These are phyloP conservation scores for Ascochyta viciae-villosae DNA, from an alignment of 2,329 filamentous ascomycete species.

Conservation along the genomic window DNA sequence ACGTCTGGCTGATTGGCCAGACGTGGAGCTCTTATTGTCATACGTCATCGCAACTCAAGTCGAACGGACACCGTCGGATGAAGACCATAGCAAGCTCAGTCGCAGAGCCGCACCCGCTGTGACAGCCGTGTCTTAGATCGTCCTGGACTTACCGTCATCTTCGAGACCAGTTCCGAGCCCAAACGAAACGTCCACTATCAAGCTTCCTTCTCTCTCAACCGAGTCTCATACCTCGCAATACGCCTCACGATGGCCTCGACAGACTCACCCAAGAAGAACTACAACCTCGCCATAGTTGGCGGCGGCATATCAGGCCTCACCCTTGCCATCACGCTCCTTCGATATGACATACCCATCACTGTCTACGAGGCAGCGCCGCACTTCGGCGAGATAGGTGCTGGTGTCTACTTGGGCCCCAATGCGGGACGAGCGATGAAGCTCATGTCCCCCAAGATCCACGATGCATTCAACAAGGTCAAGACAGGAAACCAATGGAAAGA, in stretches of 20 bases:
- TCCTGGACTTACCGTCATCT: neutral
- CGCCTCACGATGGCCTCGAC: conserved; percentile 27
- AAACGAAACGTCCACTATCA: neutral
- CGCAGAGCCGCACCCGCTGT: conserved; percentile 13
- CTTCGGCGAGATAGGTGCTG: conserved; percentile 66
- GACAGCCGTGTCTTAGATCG: conserved; percentile 9
- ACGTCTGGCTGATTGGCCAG: conserved; percentile 10
- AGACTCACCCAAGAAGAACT: conserved; percentile 40
- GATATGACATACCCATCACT: conserved; percentile 54
- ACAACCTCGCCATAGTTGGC: conserved; percentile 64
- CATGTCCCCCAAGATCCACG: conserved; percentile 54
- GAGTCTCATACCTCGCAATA: neutral
- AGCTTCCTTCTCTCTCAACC: neutral
- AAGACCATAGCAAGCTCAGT: conserved; percentile 11
- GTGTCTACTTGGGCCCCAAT: conserved; percentile 64
- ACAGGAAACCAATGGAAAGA: conserved; percentile 48
- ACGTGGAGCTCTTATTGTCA: conserved; percentile 1
- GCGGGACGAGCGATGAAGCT: conserved; percentile 62
- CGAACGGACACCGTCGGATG: conserved; percentile 19
- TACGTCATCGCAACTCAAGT: conserved; percentile 21
- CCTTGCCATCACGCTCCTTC: conserved; percentile 61
- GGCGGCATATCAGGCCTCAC: conserved; percentile 65
- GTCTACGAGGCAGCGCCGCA: conserved; percentile 64
- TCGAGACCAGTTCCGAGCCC: neutral
- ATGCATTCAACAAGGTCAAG: conserved; percentile 52